Base-by-base conservation (phyloP, 441 rosid species). In the Rhodomyrtus psidioides region DNA sequence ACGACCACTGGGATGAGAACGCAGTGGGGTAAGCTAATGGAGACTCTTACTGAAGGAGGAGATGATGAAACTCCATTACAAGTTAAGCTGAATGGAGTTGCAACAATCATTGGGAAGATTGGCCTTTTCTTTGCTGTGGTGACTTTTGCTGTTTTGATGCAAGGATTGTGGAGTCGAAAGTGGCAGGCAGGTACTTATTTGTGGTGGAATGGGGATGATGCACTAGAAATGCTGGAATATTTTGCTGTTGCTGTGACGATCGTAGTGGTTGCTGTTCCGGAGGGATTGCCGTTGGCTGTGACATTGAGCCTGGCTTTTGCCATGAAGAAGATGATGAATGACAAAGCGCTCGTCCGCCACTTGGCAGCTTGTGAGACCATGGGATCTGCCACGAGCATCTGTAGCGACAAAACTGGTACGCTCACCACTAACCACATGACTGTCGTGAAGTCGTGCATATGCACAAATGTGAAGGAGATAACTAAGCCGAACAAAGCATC, bases 271-370 rank as follows among this genome's bases (percentile, higher is more conserved):
- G 96, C 96, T 16, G 96, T 94, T 83, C 96, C 96, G 42, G 96
- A 94, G 87, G 95, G 96, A 59, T 89, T 94, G 58, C 96, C 95
- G 19, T 90, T 94, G 85, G 95, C 94, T 60, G 96, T 94, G 81
- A 94, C 95, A 3, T 89, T 94, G 84, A 94, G 96, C 28, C 94
- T 94, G 60, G 96, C 96, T 42, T 94, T 94, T 54, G 96, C 96
- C 44, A 94, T 94, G 95, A 93, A 94, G 92, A 94, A 93, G 86
- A 94, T 94, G 96, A 94, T 93, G 96, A 94, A 94, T 24, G 96
- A 94, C 84, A 94, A 91, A 87, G 95, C 96, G 12, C 94, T 94
- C 27, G 96, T 94, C 21, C 90, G 96, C 7, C 93, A 93, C 89
- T 88, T 94, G 59, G 97, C 95, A 34, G 97, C 97, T 58, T 94